These are phyloP conservation scores for Populus tomentosa DNA, from an alignment of 441 rosid genomes.

Conservation along the genomic window DNA sequence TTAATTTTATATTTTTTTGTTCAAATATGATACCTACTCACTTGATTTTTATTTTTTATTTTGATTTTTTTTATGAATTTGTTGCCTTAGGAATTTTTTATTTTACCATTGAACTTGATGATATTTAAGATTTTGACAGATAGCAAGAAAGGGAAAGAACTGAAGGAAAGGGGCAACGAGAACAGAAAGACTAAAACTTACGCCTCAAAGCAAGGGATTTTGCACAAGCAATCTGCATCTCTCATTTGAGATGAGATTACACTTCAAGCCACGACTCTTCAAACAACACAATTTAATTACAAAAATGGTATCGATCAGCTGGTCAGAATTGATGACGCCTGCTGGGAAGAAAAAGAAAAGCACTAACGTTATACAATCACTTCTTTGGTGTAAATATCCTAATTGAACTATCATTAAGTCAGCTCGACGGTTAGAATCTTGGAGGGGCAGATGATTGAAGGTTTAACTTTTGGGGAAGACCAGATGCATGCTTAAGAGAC, in stretches of 20 bases:
- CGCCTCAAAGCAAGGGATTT: constrained; percentile 7
- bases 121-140: no score
- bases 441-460: constrained; percentile 28
- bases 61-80: no score
- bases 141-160: no score
- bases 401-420: constrained; percentile 18
- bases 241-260: not conserved
- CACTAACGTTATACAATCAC: constrained; percentile 11
- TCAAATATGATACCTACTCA: no score
- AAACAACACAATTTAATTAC: constrained; percentile 27
- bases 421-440: constrained; percentile 41
- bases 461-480: constrained; percentile 30
- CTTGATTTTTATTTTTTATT: no score
- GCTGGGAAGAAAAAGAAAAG: not conserved
- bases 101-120: no score
- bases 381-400: constrained; percentile 27
- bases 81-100: no score
- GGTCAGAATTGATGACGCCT: constrained; percentile 19
- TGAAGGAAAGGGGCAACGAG: no score
- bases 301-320: constrained; percentile 31
- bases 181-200: not conserved
- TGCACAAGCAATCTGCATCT: constrained; percentile 6
- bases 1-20: no score
- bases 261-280: constrained; percentile 1
- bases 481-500: constrained; percentile 31